phyloP scores from a whole-genome alignment of 2,329 filamentous ascomycete genomes.

The Penicillium hesseltinei region DNA sequence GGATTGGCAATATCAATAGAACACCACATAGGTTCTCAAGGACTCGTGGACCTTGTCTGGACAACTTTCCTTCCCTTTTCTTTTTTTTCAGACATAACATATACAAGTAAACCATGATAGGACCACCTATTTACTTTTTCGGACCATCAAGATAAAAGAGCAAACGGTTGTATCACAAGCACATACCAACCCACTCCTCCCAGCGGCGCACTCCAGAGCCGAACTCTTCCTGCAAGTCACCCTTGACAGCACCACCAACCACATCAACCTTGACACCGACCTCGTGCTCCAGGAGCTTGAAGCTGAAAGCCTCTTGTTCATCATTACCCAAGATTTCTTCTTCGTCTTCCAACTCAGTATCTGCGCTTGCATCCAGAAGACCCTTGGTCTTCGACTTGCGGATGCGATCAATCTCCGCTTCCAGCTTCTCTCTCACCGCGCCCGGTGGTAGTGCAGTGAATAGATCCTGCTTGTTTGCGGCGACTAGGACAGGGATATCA shows the following conservation, averaged over 20 bases:
- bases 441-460: conserved; percentile 85
- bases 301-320: conserved; percentile 73
- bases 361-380: conserved; percentile 76
- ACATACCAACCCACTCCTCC: conserved; percentile 86
- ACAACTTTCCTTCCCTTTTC: not conserved
- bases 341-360: conserved; percentile 58
- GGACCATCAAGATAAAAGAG: not conserved
- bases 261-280: conserved; percentile 75
- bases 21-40: not conserved
- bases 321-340: conserved; percentile 83
- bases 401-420: conserved; percentile 77
- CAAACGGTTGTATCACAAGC: conserved; percentile 51
- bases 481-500: conserved; percentile 73
- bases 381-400: conserved; percentile 75
- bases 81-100: not conserved
- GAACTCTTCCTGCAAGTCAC: conserved; percentile 53
- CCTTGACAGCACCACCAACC: conserved; percentile 64
- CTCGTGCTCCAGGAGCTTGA: conserved; percentile 76
- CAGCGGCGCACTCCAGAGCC: conserved; percentile 74
- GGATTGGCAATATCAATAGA: conserved; percentile 9
- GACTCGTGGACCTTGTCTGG: not conserved
- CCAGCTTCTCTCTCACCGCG: conserved; percentile 71
- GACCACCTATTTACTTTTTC: conserved; percentile 4
- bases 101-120: not conserved
- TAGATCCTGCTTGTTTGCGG: conserved; percentile 92